Evolutionary conservation across 139 green algal species (phyloP), one percentile per base, ranked within the genome.

Genomic region (Parachlorella kessleri): DNA sequence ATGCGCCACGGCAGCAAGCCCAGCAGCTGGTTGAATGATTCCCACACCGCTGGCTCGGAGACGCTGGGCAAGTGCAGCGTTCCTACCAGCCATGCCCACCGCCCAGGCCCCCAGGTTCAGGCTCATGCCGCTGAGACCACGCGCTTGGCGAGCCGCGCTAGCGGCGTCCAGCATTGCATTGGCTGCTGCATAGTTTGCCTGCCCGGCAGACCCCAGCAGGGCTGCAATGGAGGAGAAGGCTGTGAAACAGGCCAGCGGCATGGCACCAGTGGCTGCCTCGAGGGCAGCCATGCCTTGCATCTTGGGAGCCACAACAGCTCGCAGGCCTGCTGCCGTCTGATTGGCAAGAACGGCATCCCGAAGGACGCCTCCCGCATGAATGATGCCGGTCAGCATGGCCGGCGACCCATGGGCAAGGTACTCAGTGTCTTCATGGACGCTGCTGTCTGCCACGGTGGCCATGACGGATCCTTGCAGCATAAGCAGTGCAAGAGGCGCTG

Each of bases 31-130:
- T n/a, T n/a, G n/a, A n/a, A n/a, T n/a, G n/a, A n/a, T n/a, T n/a
- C n/a, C n/a, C n/a, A n/a, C n/a, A n/a, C n/a, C n/a, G n/a, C n/a
- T n/a, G n/a, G 3, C 3, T 26, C n/a, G n/a, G n/a, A n/a, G n/a
- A n/a, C n/a, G n/a, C n/a, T n/a, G n/a, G n/a, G n/a, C n/a, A n/a
- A 28, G 33, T 14, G 72, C 73, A 95, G 80, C 69, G 75, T 75
- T 14, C 80, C 92, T 55, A 86, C 70, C 68, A 79, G 32, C 32
- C 26, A 28, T 36, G 64, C 82, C 86, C 30, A 82, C 42, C 75
- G 81, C 85, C 83, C 83, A 91, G 26, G 81, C 53, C 8, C 86
- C 86, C 86, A 84, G 89, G 66, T 85, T 71, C 55, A 86, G 23
- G 55, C 72, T 83, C 55, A 70, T 32, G 0, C 32, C 70, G 0